Conservation (phyloP, 2,329 filamentous ascomycete genomes). For the Nannizziopsis barbatae region DNA sequence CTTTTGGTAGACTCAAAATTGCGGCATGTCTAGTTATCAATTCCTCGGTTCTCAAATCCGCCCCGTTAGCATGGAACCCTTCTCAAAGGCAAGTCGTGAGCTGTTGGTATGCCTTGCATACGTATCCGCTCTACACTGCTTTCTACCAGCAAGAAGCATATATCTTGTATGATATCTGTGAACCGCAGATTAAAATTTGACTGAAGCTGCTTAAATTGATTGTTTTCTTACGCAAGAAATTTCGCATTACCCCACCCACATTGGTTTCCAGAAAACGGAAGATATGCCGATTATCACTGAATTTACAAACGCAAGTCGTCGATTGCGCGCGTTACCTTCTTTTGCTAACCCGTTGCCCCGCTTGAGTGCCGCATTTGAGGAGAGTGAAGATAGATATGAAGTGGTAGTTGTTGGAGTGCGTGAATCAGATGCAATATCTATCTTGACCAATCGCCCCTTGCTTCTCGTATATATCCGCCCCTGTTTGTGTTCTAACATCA, state of each 20-base stretch:
- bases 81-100: no score
- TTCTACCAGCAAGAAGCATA: not conserved
- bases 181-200: no score
- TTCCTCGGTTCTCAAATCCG: no score
- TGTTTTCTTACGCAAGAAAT: no score
- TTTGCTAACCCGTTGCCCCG: slow-evolving; percentile 32
- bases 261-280: not conserved
- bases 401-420: slow-evolving; percentile 33
- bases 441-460: not conserved
- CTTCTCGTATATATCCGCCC: not conserved
- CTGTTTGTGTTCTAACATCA: not conserved
- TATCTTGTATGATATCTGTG: not conserved
- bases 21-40: no score
- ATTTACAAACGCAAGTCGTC: slow-evolving; percentile 9
- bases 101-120: no score
- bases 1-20: no score
- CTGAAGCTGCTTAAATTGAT: not conserved
- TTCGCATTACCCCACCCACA: no score
- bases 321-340: slow-evolving; percentile 36
- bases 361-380: slow-evolving; percentile 20
- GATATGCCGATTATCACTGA: slow-evolving; percentile 13
- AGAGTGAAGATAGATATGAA: slow-evolving; percentile 27
- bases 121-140: no score
- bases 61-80: no score
- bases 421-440: not conserved